These are phyloP conservation scores for Gremmenia infestans DNA, from an alignment of 2,329 filamentous ascomycete species.

Conservation along the genomic window DNA sequence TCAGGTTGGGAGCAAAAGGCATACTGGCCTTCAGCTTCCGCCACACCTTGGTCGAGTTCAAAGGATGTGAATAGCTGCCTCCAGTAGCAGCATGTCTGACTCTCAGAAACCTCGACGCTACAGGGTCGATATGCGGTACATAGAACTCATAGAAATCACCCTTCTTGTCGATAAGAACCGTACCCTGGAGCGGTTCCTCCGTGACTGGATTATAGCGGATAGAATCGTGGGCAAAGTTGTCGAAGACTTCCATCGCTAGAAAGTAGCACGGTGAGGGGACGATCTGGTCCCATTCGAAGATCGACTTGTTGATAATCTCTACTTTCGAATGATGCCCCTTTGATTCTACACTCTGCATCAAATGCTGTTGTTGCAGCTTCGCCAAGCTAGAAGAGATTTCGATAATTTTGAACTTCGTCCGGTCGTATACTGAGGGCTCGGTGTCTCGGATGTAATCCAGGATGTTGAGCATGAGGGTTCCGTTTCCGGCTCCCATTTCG, in stretches of 20 bases:
- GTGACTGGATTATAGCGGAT: constrained; percentile 85
- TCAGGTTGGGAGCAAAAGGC: constrained; percentile 72
- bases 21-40: constrained; percentile 58
- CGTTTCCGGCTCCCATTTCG: constrained; percentile 96
- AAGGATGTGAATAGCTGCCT: constrained; percentile 54
- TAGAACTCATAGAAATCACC: constrained; percentile 98
- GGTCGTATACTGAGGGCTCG: constrained; percentile 87
- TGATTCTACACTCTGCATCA: constrained; percentile 60
- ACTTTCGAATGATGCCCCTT: constrained; percentile 79
- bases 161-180: constrained; percentile 75
- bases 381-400: constrained; percentile 87
- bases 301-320: constrained; percentile 88
- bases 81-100: constrained; percentile 74
- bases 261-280: constrained; percentile 97
- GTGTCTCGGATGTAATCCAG: constrained; percentile 89
- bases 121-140: constrained; percentile 70
- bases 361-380: constrained; percentile 65
- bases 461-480: constrained; percentile 97
- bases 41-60: constrained; percentile 51
- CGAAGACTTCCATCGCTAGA: constrained; percentile 94
- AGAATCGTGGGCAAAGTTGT: constrained; percentile 95
- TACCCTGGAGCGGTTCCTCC: constrained; percentile 78
- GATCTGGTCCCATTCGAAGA: constrained; percentile 88
- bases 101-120: constrained; percentile 75
- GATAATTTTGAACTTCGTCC: constrained; percentile 91